These are phyloP conservation scores for Stachybotrys elegans DNA, from an alignment of 2,329 filamentous ascomycete species.

Conservation along the genomic window DNA sequence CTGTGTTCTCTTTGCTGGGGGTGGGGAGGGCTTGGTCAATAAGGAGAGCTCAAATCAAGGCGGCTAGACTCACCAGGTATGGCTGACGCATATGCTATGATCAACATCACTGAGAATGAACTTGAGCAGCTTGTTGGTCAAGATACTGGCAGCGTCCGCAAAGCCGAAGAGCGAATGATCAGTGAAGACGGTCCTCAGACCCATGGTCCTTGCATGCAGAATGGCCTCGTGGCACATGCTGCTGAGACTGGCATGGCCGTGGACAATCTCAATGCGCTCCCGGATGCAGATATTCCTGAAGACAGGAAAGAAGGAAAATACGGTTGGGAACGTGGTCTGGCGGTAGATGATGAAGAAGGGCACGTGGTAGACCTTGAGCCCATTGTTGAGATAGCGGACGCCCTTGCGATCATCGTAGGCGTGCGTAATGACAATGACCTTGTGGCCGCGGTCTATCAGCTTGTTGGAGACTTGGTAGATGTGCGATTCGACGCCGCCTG, in stretches of 20 bases:
- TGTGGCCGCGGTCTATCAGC: constrained; percentile 94
- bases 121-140: constrained; percentile 95
- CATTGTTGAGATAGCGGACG: constrained; percentile 92
- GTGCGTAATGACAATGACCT: constrained; percentile 96
- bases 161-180: constrained; percentile 98
- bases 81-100: constrained; percentile 96
- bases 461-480: constrained; percentile 97
- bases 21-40: neutral
- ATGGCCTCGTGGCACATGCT: constrained; percentile 93
- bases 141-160: constrained; percentile 89
- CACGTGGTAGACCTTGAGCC: constrained; percentile 96
- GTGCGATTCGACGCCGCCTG: constrained; percentile 93
- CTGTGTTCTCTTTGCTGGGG: constrained; percentile 90
- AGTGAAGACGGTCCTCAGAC: constrained; percentile 89
- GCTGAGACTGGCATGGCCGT: constrained; percentile 92
- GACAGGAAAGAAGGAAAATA: constrained; percentile 98
- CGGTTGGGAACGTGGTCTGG: constrained; percentile 87
- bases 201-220: constrained; percentile 93
- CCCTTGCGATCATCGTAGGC: constrained; percentile 88
- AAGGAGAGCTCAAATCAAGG: neutral
- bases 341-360: constrained; percentile 96
- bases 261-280: constrained; percentile 93
- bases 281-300: constrained; percentile 94
- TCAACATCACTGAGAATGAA: constrained; percentile 95
- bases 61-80: constrained; percentile 69